Base-by-base conservation (phyloP, 2,329 filamentous ascomycete genomes). In the Endocalyx cinctus region DNA sequence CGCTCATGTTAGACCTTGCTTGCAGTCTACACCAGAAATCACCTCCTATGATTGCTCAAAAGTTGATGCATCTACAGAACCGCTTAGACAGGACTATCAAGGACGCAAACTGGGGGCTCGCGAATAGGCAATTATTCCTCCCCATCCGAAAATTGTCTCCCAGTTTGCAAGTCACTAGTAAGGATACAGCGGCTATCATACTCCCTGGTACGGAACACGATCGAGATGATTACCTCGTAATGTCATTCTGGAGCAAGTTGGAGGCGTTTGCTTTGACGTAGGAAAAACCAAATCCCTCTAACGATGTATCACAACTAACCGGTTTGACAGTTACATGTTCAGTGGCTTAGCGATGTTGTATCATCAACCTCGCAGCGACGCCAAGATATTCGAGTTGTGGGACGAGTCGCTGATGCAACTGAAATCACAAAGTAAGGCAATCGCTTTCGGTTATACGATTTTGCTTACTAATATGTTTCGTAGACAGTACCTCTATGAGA, bases 1-100 rank as follows among this genome's bases (percentile, higher is more conserved):
- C 80, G 10, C 69, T 84, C 33, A 69, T 84, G 28, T 64, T 88
- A 13, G 84, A 89, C 51, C 67, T 89, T 15, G 73, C 77, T 2
- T 85, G 82, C 48, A 80, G 77, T 46, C 63, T 89, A 32, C 74
- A 80, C 35, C 71, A 78, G 36, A 80, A 79, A 41, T 70, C 69
- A 19, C 70, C 75, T 0, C 69, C 77, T 10, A 59, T 70, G 18
- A 72, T 77, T 18, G 57, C 64, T 1, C 64, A 72, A 33, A 87
- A 87, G 50, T 63, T 87, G 14, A 68, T 68, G 25, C 61, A 64
- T 6, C 64, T 89, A 43, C 80, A 87, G 51, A 60, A 63, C 25
- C 71, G 69, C 26, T 65, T 86, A 49, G 82, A 87, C 39, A 62
- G 72, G 15, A 67, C 70, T 25, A 62, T 71, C 29, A 51, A 59